These are phyloP conservation scores for Vicia villosa DNA, from an alignment of 306 rosid species.

Conservation along the genomic window DNA sequence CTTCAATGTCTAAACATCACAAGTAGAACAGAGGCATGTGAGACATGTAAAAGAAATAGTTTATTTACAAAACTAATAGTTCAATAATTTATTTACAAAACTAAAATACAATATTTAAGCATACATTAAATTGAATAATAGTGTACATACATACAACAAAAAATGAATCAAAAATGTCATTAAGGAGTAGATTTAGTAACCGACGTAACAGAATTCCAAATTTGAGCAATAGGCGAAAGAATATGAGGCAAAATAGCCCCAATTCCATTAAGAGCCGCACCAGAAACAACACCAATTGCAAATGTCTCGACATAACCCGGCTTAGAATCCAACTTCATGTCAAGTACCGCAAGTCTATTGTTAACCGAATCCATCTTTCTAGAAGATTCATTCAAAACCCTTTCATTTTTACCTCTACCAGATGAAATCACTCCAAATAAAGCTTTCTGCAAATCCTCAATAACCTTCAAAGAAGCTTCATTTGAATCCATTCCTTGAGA, in stretches of 20 bases:
- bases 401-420: conserved; percentile 65
- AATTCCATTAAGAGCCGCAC: conserved; percentile 61
- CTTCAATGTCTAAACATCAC: too few species aligned
- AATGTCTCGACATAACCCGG: conserved; percentile 70
- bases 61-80: too few species aligned
- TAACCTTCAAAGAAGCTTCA: conserved; percentile 77
- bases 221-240: conserved; percentile 51
- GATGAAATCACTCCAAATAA: conserved; percentile 69
- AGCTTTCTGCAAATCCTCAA: conserved; percentile 84
- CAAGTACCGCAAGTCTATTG: conserved; percentile 57
- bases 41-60: too few species aligned
- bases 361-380: conserved; percentile 64
- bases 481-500: conserved; percentile 71
- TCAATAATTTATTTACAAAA: too few species aligned
- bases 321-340: conserved; percentile 82
- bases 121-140: not conserved
- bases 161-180: not conserved
- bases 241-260: conserved; percentile 58
- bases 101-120: too few species aligned
- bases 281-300: conserved; percentile 77
- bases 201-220: conserved; percentile 62
- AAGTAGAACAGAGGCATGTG: too few species aligned
- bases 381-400: conserved; percentile 52
- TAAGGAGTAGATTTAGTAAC: conserved; percentile 47
- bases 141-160: not conserved